These are phyloP conservation scores for Ehretia macrophylla DNA, from an alignment of 257 asterid species.

Conservation along the genomic window DNA sequence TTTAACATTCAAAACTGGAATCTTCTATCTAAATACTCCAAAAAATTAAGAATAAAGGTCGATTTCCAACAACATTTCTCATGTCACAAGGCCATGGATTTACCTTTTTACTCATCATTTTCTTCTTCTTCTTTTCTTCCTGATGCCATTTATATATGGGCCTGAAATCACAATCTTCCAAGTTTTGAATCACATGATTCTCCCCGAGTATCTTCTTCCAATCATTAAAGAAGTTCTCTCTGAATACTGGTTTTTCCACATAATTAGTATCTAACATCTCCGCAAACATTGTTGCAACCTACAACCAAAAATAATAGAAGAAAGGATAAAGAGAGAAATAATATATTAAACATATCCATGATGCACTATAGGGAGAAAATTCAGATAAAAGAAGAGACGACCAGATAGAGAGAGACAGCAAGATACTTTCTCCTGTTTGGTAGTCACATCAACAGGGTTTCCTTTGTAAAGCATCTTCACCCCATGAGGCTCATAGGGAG, in stretches of 20 bases:
- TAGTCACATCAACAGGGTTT: slow-evolving; percentile 69
- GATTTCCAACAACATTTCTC: too few relatives aligned
- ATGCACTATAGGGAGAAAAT: too few relatives aligned
- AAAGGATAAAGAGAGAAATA: not conserved
- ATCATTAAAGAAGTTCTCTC: slow-evolving; percentile 82
- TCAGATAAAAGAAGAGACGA: not conserved
- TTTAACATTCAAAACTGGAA: too few relatives aligned
- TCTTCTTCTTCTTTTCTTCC: slow-evolving; percentile 90
- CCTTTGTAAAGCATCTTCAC: slow-evolving; percentile 90
- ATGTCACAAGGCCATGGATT: slow-evolving; percentile 8
- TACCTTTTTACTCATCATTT: slow-evolving; percentile 85
- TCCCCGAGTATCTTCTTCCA: slow-evolving; percentile 90
- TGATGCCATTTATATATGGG: slow-evolving; percentile 96
- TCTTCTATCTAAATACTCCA: too few relatives aligned
- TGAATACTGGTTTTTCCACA: slow-evolving; percentile 75
- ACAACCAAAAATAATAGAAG: slow-evolving; percentile 16
- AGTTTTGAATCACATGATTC: slow-evolving; percentile 75
- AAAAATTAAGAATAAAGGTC: too few relatives aligned
- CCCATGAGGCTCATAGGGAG: slow-evolving; percentile 93
- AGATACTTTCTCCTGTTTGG: slow-evolving; percentile 94
- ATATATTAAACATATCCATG: too few relatives aligned
- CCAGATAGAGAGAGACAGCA: slow-evolving; percentile 34
- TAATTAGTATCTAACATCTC: slow-evolving; percentile 92
- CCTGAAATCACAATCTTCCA: slow-evolving; percentile 80
- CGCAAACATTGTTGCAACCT: slow-evolving; percentile 97